A percentile compares a stretch with the other conserved stretches of the same genome.
Conservation (phyloP, 192 early-diverging fungal genomes). For the Backusella liffmaniae region DNA sequence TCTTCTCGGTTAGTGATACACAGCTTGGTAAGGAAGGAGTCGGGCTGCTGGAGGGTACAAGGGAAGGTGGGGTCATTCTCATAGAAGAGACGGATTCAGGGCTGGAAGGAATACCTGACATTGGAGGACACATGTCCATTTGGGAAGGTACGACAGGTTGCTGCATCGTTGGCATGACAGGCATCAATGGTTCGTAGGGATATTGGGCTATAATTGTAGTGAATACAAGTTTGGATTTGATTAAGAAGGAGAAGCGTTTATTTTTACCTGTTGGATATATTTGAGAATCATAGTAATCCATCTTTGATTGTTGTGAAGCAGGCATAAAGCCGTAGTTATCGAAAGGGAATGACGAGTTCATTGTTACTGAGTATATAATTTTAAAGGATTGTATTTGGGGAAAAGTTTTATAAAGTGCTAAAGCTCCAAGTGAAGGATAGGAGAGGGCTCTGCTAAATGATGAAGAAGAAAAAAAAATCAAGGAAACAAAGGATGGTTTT, state of each 20-base stretch:
- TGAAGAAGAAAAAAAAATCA: not conserved
- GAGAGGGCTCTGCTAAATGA: constrained; percentile 1
- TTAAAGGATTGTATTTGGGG: not conserved
- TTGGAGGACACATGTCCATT: not conserved
- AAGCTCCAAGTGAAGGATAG: not conserved
- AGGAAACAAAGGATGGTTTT: not conserved
- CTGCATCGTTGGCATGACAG: not conserved
- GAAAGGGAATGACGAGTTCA: not conserved
- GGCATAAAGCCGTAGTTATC: not conserved
- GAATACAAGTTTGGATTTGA: not conserved
- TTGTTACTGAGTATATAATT: not conserved
- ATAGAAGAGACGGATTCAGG: constrained; percentile 2
- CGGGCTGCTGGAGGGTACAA: not conserved
- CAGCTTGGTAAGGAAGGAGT: not conserved
- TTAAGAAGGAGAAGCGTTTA: not conserved
- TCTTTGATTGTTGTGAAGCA: not conserved
- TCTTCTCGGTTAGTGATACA: not conserved
- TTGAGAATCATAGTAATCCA: constrained; percentile 4
- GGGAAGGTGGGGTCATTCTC: constrained; percentile 9
- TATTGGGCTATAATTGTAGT: not conserved
- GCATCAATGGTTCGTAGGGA: not conserved
- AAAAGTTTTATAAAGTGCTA: not conserved
- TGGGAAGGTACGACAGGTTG: not conserved
- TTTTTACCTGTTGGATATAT: constrained; percentile 12
- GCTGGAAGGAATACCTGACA: not conserved